Percentiles rank a stretch among this genome's conserved stretches.
Evolutionary conservation across 495 filamentous ascomycete genomes (phyloP).

Genomic region (Aspergillus mulundensis): DNA sequence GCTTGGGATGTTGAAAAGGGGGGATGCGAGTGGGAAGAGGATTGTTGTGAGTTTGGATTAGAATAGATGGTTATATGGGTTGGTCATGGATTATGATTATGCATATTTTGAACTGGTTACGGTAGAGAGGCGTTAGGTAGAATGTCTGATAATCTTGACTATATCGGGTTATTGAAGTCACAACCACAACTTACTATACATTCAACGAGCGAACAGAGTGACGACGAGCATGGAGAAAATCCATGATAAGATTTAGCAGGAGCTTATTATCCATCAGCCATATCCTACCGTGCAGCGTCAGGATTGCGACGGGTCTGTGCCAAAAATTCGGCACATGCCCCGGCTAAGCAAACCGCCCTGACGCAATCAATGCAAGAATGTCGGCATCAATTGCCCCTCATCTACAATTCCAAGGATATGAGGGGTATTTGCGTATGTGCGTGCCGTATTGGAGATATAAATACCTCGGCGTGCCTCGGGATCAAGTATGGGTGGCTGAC

Average conservation of each 20-base stretch:
- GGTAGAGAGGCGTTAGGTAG: slow-evolving; percentile 4
- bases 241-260: too few species aligned
- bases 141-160: background rate
- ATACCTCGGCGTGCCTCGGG: too few species aligned
- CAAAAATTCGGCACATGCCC: background rate
- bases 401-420: background rate
- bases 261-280: too few species aligned
- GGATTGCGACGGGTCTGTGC: background rate
- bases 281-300: background rate
- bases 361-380: background rate
- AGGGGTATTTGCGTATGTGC: background rate
- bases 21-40: slow-evolving; percentile 54
- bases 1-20: slow-evolving; percentile 54
- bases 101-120: background rate
- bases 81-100: background rate
- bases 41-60: slow-evolving; percentile 50
- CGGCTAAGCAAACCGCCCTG: background rate
- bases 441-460: background rate
- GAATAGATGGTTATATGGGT: background rate
- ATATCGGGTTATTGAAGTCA: too few species aligned
- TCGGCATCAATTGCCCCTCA: background rate
- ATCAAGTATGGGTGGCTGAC: background rate
- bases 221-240: too few species aligned
- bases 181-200: background rate
- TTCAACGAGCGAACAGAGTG: too few species aligned